Percentiles rank a stretch among this genome's conserved stretches.
These are phyloP conservation scores for Fennellomyces sp. DNA, from an alignment of 371 early-diverging fungal species.

Conservation along the genomic window DNA sequence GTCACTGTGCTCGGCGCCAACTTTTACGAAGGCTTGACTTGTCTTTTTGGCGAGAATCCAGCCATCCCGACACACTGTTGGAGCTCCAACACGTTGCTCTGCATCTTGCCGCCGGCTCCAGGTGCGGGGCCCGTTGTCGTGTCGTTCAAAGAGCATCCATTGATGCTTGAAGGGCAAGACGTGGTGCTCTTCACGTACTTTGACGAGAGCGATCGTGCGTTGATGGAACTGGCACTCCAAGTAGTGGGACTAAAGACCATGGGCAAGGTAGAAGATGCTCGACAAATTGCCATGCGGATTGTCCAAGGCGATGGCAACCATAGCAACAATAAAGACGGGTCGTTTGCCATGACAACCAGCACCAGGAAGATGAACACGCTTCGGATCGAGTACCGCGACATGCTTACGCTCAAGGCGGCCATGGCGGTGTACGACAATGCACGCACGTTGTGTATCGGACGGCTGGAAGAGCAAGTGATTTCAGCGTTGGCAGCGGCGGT, in stretches of 20 bases:
- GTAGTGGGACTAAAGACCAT: conserved; percentile 74
- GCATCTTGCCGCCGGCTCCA: conserved; percentile 72
- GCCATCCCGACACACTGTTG: conserved; percentile 67
- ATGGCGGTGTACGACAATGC: conserved; percentile 42
- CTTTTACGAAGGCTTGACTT: conserved; percentile 67
- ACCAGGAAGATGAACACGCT: not conserved
- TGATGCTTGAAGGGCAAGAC: conserved; percentile 53
- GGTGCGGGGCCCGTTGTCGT: conserved; percentile 74
- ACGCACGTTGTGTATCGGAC: conserved; percentile 24
- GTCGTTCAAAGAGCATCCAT: conserved; percentile 56
- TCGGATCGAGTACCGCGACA: conserved; percentile 19
- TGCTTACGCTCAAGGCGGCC: conserved; percentile 27
- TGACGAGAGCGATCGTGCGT: conserved; percentile 74
- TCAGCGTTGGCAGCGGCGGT: conserved; percentile 24
- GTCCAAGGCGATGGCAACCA: conserved; percentile 62
- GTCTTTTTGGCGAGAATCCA: conserved; percentile 69
- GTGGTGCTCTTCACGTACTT: conserved; percentile 58
- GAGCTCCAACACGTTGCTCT: conserved; percentile 67
- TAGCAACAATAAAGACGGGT: conserved; percentile 15
- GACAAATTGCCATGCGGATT: conserved; percentile 66
- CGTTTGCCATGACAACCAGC: not conserved
- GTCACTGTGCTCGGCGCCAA: conserved; percentile 72
- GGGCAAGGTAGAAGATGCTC: conserved; percentile 63
- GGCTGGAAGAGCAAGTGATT: conserved; percentile 37
- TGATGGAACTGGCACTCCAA: conserved; percentile 79